phyloP scores from a whole-genome alignment of 768 basidiomycete species.

The Rhodotorula taiwanensis region DNA sequence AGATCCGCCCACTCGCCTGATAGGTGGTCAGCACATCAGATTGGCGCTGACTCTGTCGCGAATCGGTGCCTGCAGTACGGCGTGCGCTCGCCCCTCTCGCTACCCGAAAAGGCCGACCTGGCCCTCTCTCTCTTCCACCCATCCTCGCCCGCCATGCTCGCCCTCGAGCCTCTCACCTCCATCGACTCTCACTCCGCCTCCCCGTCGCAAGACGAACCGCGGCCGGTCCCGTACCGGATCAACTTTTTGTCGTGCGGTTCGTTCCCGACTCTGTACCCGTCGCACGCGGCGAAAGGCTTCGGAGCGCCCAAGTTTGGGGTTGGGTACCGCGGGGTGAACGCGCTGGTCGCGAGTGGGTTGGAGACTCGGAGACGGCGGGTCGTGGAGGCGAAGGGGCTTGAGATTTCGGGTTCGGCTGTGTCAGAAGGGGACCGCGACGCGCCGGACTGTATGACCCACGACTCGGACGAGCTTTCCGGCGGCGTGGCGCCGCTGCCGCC shows the following conservation, averaged over 20 bases:
- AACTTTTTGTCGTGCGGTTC: conserved; percentile 7
- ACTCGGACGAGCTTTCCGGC: too few relatives aligned
- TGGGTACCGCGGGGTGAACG: conserved; percentile 7
- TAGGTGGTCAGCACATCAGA: too few relatives aligned
- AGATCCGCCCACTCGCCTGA: too few relatives aligned
- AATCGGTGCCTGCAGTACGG: too few relatives aligned
- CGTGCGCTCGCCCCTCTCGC: background rate
- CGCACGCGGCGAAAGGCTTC: conserved; percentile 1
- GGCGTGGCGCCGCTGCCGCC: too few relatives aligned
- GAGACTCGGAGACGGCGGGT: background rate
- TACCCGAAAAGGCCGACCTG: conserved; percentile 3
- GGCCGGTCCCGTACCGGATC: background rate
- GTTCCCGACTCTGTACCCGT: conserved; percentile 5
- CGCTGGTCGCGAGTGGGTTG: background rate
- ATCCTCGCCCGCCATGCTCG: background rate
- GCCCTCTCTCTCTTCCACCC: conserved; percentile 11
- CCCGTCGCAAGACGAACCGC: background rate
- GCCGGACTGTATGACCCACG: too few relatives aligned
- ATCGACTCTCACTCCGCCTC: background rate
- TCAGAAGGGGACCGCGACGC: too few relatives aligned
- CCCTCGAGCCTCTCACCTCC: background rate
- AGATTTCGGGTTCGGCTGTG: too few relatives aligned
- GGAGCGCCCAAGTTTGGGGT: background rate
- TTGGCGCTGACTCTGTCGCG: too few relatives aligned
- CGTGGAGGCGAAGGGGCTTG: too few relatives aligned